Base-by-base conservation (phyloP, 176 grass and related monocot species). In the Carex cristatella region DNA sequence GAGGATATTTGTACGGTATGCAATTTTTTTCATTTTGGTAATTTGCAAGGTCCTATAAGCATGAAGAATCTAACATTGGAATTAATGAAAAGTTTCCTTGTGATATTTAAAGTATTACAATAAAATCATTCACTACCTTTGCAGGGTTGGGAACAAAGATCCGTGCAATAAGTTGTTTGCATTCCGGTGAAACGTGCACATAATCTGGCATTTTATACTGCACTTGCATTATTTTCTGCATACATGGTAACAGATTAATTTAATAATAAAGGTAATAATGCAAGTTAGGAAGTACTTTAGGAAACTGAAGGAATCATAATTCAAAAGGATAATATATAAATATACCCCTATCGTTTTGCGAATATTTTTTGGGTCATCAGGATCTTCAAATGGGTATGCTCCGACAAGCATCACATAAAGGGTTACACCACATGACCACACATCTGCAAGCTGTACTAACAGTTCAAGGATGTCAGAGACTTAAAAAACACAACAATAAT, bases 401-500 rank as follows among this genome's bases (percentile, higher is more conserved):
- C 95, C 95, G 12, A 92, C 93, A 85, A 98, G 93, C 95, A 98
- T 98, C 37, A 98, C 95, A 57, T 94, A 98, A 2, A 98, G 91
- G 84, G 95, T 98, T 76, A 98, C 95, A 75, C 95, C 95, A 85
- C 95, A 94, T 38, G 95, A 98, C 95, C 95, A 98, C 11, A 98
- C 93, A 86, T 98, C 95, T 88, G 95, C 92, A 90, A 93, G 95
- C 95, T 98, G 77, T 87, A 91, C 58, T 44, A 88, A 82, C 81
- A 87, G 27, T 79, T 79, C 28, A 79, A 79, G 74, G 11, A 58
- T 79, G 31, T 57, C 49, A 79, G 48, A 18, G 14, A 57, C 15
- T 56, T 18, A 18, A 58, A 33, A 58, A 33, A 56, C 35, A 13
- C 15, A 79, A 79, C 28, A 58, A 58, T 56, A 56, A 77, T 15